Base-by-base conservation (phyloP, 108 stramenopile species). In the Schizochytrium sp. region DNA sequence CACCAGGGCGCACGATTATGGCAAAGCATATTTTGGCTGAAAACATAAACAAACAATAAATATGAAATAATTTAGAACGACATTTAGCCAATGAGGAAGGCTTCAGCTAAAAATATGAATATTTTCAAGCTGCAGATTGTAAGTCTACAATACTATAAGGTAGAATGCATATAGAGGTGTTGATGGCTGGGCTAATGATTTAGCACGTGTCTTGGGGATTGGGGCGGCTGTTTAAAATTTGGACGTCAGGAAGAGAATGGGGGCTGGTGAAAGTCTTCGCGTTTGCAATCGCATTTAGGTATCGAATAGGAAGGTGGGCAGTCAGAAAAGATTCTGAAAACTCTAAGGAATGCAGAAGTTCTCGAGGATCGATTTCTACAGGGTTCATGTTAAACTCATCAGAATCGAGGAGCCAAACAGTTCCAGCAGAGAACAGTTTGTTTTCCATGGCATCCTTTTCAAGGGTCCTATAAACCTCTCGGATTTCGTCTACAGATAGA, bases 331-430 rank as follows among this genome's bases (percentile, higher is more conserved):
- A 55, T 10, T 49, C 47, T 5, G 76, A 83, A 10, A 83, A 83
- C 53, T 83, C 76, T n/a, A 83, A 53, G n/a, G 76, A 55, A 53
- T 83, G 76, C 76, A 83, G 28, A 40, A 83, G 76, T 10, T 83
- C 76, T 47, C 76, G 76, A 13, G 76, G 76, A 53, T 83, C 76
- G 76, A 83, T 83, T 2, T 83, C 76, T 5, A 83, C 76, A 5
- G 76, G 50, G 47, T 83, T 49, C 50, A 49, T 49, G 76, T 83
- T 83, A 53, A 55, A 83, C 76, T 83, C 76, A n/a, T 49, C 50
- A 1, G 76, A 83, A 53, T 83, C 76, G 17, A 83, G 53, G 15
- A 83, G 76, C 76, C 76, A 83, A 8, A 83, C 76, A 40, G 76
- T 55, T 5, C 76, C 76, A 10, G 76, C 76, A 53, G 50, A 55